A percentile compares a stretch with the other conserved stretches of the same genome.
Evolutionary conservation across 495 filamentous ascomycete species (phyloP).

Genomic region (Xylaria scruposa): DNA sequence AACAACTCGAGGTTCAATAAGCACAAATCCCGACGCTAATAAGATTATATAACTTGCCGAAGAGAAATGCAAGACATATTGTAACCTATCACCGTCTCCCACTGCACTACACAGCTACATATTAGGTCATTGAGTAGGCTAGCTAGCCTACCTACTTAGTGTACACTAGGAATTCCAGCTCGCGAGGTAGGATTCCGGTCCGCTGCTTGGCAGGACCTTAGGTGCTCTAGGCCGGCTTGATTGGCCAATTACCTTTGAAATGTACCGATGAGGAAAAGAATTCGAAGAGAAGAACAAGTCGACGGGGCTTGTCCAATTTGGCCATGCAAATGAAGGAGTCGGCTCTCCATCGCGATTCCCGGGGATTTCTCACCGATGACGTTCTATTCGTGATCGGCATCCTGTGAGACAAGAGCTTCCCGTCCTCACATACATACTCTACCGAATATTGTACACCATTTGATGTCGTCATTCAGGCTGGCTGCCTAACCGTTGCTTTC

Average conservation of each 20-base stretch:
- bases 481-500: background rate
- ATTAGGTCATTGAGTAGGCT: background rate
- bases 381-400: background rate
- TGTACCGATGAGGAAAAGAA: constrained; percentile 29
- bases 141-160: background rate
- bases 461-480: background rate
- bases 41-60: background rate
- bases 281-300: constrained; percentile 4
- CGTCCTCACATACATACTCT: constrained; percentile 1
- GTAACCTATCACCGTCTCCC: background rate
- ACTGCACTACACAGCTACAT: background rate
- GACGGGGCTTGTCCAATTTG: background rate
- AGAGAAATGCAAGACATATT: background rate
- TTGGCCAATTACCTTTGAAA: constrained; percentile 16
- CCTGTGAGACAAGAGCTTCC: background rate
- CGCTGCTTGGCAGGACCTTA: constrained; percentile 12
- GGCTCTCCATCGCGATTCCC: constrained; percentile 8
- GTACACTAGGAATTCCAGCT: background rate
- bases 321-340: constrained; percentile 20
- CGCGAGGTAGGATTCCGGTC: constrained; percentile 6
- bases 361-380: constrained; percentile 1
- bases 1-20: background rate
- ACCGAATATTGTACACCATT: constrained; percentile 1
- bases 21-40: background rate
- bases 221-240: background rate